Conservation (phyloP, 2,329 filamentous ascomycete genomes). For the Botrytis paeoniae region DNA sequence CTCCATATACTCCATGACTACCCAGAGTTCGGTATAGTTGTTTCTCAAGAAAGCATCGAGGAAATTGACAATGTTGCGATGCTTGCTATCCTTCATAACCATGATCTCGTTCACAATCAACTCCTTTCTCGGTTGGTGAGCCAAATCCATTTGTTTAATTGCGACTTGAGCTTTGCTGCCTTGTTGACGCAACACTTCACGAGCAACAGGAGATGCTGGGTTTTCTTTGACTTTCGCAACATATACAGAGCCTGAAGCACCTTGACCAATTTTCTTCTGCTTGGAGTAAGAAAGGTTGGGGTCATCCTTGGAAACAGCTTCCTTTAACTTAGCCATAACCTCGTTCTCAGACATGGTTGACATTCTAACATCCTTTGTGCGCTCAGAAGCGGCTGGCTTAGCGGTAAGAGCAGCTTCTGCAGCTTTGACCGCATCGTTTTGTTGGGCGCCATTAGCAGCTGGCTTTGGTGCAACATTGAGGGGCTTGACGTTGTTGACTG, state of each 20-base stretch:
- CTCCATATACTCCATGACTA: slow-evolving; percentile 99
- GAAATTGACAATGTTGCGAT: slow-evolving; percentile 99
- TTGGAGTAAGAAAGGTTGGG: slow-evolving; percentile 96
- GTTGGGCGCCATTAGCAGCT: slow-evolving; percentile 41
- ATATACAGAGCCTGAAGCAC: slow-evolving; percentile 96
- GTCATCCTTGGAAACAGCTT: slow-evolving; percentile 93
- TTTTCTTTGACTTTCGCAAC: slow-evolving; percentile 92
- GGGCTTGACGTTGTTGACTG: slow-evolving; percentile 61
- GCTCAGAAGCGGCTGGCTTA: slow-evolving; percentile 68
- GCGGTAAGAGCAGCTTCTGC: slow-evolving; percentile 86
- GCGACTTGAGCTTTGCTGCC: slow-evolving; percentile 85
- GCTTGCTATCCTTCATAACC: slow-evolving; percentile 99
- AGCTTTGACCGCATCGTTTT: slow-evolving; percentile 73
- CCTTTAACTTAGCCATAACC: slow-evolving; percentile 92
- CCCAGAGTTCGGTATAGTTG: slow-evolving; percentile 94
- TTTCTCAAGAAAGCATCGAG: slow-evolving; percentile 95
- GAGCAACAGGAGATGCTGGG: slow-evolving; percentile 76
- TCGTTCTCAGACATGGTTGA: slow-evolving; percentile 96
- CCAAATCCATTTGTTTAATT: slow-evolving; percentile 99
- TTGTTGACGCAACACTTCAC: slow-evolving; percentile 73
- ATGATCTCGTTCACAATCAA: slow-evolving; percentile 99
- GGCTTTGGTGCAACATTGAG: slow-evolving; percentile 74
- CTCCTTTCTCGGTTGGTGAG: slow-evolving; percentile 95
- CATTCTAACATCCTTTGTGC: slow-evolving; percentile 93
- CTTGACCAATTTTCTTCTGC: slow-evolving; percentile 99